Evolutionary conservation across 768 basidiomycete genomes (phyloP), one percentile per base, ranked within the genome.

Genomic region (Panellus pusillus): DNA sequence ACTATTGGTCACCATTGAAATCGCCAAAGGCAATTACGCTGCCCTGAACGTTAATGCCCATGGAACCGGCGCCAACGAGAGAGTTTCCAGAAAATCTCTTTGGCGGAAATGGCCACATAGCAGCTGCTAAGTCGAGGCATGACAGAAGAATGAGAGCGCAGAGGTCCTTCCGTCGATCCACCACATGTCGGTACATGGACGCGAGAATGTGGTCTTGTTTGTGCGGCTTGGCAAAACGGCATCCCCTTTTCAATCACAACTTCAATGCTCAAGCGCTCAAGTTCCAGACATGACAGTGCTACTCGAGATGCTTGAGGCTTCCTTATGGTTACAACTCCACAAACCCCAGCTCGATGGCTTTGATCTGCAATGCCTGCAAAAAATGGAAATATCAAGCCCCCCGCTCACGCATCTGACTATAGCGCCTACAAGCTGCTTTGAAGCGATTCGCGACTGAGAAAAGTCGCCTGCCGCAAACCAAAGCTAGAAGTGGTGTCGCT

Each of bases 1-100:
- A 97, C 93, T 91, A 89, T 68, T 98, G 94, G 69, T 98, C 93
- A 5, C 91, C 94, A 68, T 98, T 85, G 69, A 95, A 96, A 73
- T 99, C 96, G 29, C 94, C 97, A 63, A 92, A 91, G 8, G 94
- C 95, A 55, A 92, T 78, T 17, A 97, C 79, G 47, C 89, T 79
- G 24, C 83, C 85, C 48, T 83, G 79, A n/a, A 76, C 78, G 43
- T 79, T 79, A 29, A 98, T 71, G 2, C 94, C 95, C 68, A 95
- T 74, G 1, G 84, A 72, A 8, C 93, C 95, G 3, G 93, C 87
- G 55, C 82, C 76, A 45, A 97, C 74, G 47, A 98, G 78, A 0
- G 87, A 79, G 63, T 94, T 95, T 48, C 85, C 83, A 9, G 79
- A 83, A 72, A 93, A 96, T 37, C 91, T 78, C 67, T 94, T 92